A percentile compares a stretch with the other conserved stretches of the same genome.
Conservation (phyloP, 2,329 filamentous ascomycete species). For the Fusarium sp. region DNA sequence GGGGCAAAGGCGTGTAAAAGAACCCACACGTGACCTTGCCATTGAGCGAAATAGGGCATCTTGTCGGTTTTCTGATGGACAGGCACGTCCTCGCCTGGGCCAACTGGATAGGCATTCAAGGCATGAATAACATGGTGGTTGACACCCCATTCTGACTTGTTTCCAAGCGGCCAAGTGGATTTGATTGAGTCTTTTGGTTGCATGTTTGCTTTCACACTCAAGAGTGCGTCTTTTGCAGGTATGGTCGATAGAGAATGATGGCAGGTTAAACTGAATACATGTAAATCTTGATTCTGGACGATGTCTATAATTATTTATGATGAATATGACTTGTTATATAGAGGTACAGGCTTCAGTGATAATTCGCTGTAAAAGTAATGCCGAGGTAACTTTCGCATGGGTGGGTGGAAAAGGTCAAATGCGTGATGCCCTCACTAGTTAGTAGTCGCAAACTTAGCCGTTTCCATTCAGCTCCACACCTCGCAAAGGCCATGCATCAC, state of each 20-base stretch:
- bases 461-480: background rate
- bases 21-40: constrained; percentile 22
- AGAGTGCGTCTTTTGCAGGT: fast-evolving
- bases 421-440: background rate
- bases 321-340: background rate
- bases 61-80: constrained; percentile 15
- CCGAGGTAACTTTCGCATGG: background rate
- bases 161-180: constrained; percentile 16
- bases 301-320: background rate
- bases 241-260: background rate
- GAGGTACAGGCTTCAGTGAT: background rate
- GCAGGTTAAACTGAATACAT: too few relatives aligned
- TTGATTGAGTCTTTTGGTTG: constrained; percentile 1
- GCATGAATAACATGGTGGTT: constrained; percentile 11
- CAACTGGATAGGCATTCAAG: constrained; percentile 9
- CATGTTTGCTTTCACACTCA: background rate
- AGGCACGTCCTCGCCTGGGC: constrained; percentile 4
- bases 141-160: constrained; percentile 11
- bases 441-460: background rate
- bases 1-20: constrained; percentile 15
- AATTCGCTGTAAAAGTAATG: background rate
- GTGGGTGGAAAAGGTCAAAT: background rate
- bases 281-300: too few relatives aligned
- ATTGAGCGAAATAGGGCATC: constrained; percentile 15
- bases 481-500: too few relatives aligned